Percentiles rank a stretch among this genome's conserved stretches.
phyloP scores from a whole-genome alignment of 2,329 filamentous ascomycete genomes.

The Trichoderma oligosporum region DNA sequence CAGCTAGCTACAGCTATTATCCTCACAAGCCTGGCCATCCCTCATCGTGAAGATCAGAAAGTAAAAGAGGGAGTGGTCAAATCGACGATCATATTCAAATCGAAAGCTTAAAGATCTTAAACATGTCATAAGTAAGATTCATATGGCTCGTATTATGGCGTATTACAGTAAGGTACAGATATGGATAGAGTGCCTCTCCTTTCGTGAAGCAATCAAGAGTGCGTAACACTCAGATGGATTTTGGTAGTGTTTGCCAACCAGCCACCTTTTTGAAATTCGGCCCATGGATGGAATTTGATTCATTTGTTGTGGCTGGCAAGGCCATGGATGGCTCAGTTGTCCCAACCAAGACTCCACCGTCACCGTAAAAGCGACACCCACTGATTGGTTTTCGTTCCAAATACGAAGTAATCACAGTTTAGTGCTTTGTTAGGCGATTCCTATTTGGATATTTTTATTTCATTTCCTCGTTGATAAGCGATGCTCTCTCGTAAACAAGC shows the following conservation, averaged over 20 bases:
- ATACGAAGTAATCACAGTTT: background rate
- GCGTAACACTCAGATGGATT: background rate
- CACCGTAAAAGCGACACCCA: background rate
- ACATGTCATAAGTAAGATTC: no score
- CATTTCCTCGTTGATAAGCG: background rate
- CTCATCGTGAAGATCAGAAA: background rate
- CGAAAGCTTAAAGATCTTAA: conserved; percentile 1
- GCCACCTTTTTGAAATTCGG: no score
- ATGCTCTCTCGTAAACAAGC: background rate
- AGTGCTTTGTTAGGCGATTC: background rate
- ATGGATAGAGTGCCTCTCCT: background rate
- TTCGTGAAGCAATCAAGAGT: no score
- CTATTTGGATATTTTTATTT: background rate
- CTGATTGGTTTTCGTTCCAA: background rate
- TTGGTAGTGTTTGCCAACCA: no score
- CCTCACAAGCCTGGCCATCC: background rate
- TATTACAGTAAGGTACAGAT: no score
- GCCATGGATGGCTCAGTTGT: background rate
- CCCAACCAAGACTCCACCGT: background rate
- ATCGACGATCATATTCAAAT: background rate
- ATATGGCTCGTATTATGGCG: no score
- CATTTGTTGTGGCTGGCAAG: background rate
- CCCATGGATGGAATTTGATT: background rate
- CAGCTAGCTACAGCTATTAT: no score
- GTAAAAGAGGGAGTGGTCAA: background rate